phyloP scores from a whole-genome alignment of 2,329 filamentous ascomycete species.

The Purpureocillium lavendulum region DNA sequence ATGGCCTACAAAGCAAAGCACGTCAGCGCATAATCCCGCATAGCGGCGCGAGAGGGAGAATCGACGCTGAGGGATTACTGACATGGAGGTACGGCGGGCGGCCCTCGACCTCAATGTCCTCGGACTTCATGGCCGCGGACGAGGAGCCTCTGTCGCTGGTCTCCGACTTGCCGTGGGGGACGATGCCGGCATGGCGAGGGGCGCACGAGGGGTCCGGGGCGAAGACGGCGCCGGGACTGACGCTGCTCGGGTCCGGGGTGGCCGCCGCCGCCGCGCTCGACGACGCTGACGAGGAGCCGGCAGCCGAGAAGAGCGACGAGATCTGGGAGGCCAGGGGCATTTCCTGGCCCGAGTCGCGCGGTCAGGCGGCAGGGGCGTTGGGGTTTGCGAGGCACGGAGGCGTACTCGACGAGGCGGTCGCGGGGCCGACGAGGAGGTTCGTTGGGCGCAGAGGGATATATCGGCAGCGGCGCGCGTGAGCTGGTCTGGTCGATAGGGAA shows the following conservation, averaged over 20 bases:
- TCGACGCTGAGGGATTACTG: not conserved
- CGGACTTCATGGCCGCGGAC: constrained; percentile 23
- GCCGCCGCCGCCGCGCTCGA: constrained; percentile 7
- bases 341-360: not conserved
- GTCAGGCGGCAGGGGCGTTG: no score
- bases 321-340: constrained; percentile 7
- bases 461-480: no score
- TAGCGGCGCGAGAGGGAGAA: no score
- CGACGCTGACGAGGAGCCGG: constrained; percentile 6
- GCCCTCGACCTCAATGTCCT: constrained; percentile 31
- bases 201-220: constrained; percentile 6
- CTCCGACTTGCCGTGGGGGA: constrained; percentile 15
- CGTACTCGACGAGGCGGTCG: no score
- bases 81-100: constrained; percentile 37
- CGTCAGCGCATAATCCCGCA: constrained; percentile 1
- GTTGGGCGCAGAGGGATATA: no score
- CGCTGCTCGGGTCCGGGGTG: constrained; percentile 5
- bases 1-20: constrained; percentile 60
- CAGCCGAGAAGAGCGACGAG: constrained; percentile 2
- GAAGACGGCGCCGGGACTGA: constrained; percentile 4
- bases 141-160: constrained; percentile 15
- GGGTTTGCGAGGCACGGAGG: no score
- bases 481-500: no score
- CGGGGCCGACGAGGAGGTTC: no score
- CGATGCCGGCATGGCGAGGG: constrained; percentile 24